These are phyloP conservation scores for Monosporascus sp. DNA, from an alignment of 2,329 filamentous ascomycete species.

Conservation along the genomic window DNA sequence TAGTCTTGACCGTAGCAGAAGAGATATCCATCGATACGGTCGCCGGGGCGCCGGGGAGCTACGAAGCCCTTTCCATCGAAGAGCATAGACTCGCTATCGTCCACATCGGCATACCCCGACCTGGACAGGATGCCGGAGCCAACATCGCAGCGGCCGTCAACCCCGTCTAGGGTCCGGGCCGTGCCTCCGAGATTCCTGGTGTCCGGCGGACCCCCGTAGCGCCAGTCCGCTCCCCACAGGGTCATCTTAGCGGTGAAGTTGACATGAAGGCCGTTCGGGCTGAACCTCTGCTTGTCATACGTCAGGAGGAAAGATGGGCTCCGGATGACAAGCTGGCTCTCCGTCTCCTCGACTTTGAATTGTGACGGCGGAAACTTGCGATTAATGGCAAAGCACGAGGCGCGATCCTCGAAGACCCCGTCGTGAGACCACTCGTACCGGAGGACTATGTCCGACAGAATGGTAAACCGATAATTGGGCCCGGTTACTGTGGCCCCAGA, in stretches of 20 bases:
- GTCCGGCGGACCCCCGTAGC: slow-evolving; percentile 35
- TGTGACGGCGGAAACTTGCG: slow-evolving; percentile 42
- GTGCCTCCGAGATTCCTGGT: slow-evolving; percentile 35
- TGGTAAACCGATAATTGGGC: slow-evolving; percentile 52
- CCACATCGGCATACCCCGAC: slow-evolving; percentile 45
- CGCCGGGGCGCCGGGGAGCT: slow-evolving; percentile 38
- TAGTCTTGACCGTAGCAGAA: slow-evolving; percentile 56
- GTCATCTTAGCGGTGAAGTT: slow-evolving; percentile 37
- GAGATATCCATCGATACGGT: slow-evolving; percentile 53
- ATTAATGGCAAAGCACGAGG: slow-evolving; percentile 56
- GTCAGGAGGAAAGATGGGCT: slow-evolving; percentile 50
- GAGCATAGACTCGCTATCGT: slow-evolving; percentile 52
- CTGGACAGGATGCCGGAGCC: slow-evolving; percentile 46
- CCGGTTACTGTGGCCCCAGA: slow-evolving; percentile 39
- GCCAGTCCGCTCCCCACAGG: slow-evolving; percentile 41
- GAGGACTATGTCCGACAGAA: slow-evolving; percentile 51
- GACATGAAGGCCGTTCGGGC: slow-evolving; percentile 41
- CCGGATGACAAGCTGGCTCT: slow-evolving; percentile 47
- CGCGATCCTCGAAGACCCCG: slow-evolving; percentile 55
- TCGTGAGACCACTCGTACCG: slow-evolving; percentile 60
- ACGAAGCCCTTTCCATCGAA: slow-evolving; percentile 50
- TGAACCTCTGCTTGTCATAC: slow-evolving; percentile 55
- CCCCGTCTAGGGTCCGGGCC: slow-evolving; percentile 48
- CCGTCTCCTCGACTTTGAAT: slow-evolving; percentile 42
- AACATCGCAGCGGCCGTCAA: slow-evolving; percentile 45